Evolutionary conservation across 805 yeast species (phyloP), one percentile per base, ranked within the genome.

Genomic region (Metschnikowia anglica): DNA sequence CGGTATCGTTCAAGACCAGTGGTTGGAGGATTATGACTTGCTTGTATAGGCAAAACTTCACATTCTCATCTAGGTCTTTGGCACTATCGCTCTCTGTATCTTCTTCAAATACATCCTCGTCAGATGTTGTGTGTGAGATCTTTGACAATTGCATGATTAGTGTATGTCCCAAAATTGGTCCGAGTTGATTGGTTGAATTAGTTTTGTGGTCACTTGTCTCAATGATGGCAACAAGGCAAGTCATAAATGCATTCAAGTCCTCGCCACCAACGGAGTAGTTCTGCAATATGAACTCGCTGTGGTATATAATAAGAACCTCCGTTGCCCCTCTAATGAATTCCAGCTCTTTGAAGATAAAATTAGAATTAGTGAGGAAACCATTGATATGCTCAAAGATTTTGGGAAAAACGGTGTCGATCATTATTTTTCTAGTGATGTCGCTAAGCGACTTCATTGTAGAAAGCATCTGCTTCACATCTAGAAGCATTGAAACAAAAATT

Each of bases 331-430:
- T 51, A 15, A 65, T 40, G 30, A 63, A 61, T 5, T 57, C 62
- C 26, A 54, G 53, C 39, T 68, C 71, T 32, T 67, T 59, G 50
- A 58, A 66, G 13, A 68, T 63, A 46, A 63, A 65, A 28, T 62
- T 63, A 9, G 70, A 56, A 4, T 60, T 62, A 21, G 43, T 47
- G 4, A 68, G 48, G 40, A 68, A 66, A 35, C 63, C 62, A 46
- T 60, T 62, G 2, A 66, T 52, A 43, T 68, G 76, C 17, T 56
- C 54, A 39, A 69, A 65, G 1, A 70, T 50, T 12, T 45, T 46
- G 4, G 75, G 74, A 42, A 68, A 70, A 4, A 70, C 49, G 3
- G 57, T 42, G 19, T 66, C 67, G 24, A 66, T 51, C 4, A 66
- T 55, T 27, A 70, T 42, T 31, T 60, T 62, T 31, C 58, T 61